These are phyloP conservation scores for Elsinoe fawcettii DNA, from an alignment of 2,329 filamentous ascomycete species.

Conservation along the genomic window DNA sequence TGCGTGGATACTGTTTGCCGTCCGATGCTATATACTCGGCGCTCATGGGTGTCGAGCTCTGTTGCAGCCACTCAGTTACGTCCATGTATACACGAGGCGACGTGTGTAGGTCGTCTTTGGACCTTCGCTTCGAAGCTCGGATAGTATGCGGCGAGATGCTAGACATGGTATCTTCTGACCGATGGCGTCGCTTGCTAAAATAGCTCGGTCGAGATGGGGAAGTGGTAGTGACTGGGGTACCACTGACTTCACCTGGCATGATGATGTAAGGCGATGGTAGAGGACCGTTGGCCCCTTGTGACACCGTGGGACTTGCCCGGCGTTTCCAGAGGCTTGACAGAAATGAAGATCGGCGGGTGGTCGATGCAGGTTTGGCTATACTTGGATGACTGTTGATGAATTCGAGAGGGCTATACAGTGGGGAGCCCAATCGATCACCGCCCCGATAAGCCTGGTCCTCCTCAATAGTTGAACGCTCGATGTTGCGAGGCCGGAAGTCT, in stretches of 20 bases:
- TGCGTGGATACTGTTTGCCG: conserved; percentile 4
- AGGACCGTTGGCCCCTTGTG: background rate
- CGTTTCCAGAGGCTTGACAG: conserved; percentile 11
- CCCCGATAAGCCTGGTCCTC: background rate
- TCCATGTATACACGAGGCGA: conserved; percentile 6
- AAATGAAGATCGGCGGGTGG: background rate
- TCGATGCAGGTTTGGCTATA: background rate
- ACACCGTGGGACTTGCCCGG: background rate
- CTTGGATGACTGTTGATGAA: background rate
- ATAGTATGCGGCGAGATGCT: background rate
- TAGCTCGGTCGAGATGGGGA: background rate
- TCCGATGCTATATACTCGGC: background rate
- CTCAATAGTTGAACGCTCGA: conserved; percentile 4
- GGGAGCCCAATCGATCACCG: background rate
- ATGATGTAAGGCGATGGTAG: background rate
- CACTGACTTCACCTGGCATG: background rate
- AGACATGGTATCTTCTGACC: background rate
- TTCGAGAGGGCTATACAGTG: background rate
- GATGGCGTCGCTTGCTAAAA: background rate
- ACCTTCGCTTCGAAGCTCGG: background rate
- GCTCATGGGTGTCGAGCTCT: background rate
- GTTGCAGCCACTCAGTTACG: conserved; percentile 5
- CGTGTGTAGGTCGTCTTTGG: background rate
- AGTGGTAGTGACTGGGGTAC: background rate
- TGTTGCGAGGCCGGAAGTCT: conserved; percentile 4